Evolutionary conservation across 495 filamentous ascomycete genomes (phyloP), one percentile per base, ranked within the genome.

Genomic region (Penicillium canariense): DNA sequence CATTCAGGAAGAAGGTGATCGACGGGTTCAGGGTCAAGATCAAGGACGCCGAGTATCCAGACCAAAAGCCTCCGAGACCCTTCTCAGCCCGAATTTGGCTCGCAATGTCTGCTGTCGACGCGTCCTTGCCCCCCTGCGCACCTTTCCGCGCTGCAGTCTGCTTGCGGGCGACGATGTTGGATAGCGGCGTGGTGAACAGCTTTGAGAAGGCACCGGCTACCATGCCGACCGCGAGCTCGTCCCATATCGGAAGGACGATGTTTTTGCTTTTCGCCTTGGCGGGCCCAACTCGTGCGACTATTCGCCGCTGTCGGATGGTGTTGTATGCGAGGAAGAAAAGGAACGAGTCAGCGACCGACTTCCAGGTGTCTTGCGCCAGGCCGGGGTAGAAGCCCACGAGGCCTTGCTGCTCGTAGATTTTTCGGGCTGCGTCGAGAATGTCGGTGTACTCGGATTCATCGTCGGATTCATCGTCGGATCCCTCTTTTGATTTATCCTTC

Each of bases 261-360:
- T 75, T 76, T 44, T 72, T 80, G n/a, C 56, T 65, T 34, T 66
- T 69, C 26, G 77, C 63, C 14, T 70, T 66, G 18, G 42, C 56
- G 1, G 50, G 46, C 1, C 69, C 69, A 12, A 69, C 64, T 4
- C 67, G 71, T 0, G 73, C 67, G 14, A 75, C 63, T 32, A 87
- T 77, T n/a, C 88, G 76, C 15, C 77, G 71, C 50, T 83, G 76
- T 20, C 89, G 84, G 42, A 89, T 66, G 44, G 81, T 83, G 48
- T 80, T 89, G 68, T 96, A 96, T 60, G 87, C 89, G 20, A 90
- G 75, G 70, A 90, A 96, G 72, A 92, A 95, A 38, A 94, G 79
- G 68, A 92, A 92, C 27, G 83, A 84, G 70, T 94, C 89, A 5
- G 81, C 78, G 5, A 90, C 80, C 39, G 82, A 83, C 67, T 90